phyloP scores from a whole-genome alignment of 2,329 filamentous ascomycete species.

The Fusarium sp. region DNA sequence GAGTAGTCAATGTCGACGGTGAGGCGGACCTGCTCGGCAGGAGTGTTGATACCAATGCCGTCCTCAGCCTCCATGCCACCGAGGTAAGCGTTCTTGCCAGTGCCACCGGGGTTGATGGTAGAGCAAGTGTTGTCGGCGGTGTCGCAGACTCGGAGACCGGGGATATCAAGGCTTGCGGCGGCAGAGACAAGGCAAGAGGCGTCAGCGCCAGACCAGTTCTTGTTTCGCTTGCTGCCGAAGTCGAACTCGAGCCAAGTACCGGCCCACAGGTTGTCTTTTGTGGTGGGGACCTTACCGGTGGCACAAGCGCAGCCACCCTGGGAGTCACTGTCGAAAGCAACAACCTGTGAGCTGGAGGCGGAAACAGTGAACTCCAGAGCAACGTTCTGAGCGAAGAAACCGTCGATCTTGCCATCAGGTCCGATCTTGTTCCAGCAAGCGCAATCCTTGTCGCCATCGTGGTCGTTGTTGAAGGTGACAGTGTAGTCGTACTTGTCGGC shows the following conservation, averaged over 20 bases:
- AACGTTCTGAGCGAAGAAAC: slow-evolving; percentile 58
- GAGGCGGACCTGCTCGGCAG: slow-evolving; percentile 44
- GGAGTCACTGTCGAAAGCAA: slow-evolving; percentile 59
- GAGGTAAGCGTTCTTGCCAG: slow-evolving; percentile 53
- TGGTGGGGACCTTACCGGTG: slow-evolving; percentile 48
- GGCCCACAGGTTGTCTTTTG: slow-evolving; percentile 54
- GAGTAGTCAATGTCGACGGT: slow-evolving; percentile 48
- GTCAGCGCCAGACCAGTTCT: slow-evolving; percentile 62
- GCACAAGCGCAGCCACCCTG: slow-evolving; percentile 62
- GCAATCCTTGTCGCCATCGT: slow-evolving; percentile 51
- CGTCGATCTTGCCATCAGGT: slow-evolving; percentile 54
- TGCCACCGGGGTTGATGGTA: slow-evolving; percentile 50
- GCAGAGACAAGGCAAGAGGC: slow-evolving; percentile 59
- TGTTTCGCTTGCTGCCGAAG: slow-evolving; percentile 57
- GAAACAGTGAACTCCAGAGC: slow-evolving; percentile 56
- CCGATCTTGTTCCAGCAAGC: slow-evolving; percentile 65
- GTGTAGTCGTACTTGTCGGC: slow-evolving; percentile 57
- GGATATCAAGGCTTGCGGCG: slow-evolving; percentile 41
- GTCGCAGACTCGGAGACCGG: slow-evolving; percentile 53
- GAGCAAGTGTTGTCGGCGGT: slow-evolving; percentile 52
- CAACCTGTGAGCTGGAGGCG: slow-evolving; percentile 50
- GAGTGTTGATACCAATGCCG: slow-evolving; percentile 55
- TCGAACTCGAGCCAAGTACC: slow-evolving; percentile 63
- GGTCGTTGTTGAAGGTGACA: slow-evolving; percentile 53
- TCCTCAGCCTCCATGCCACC: slow-evolving; percentile 51